Base-by-base conservation (phyloP, 2,329 filamentous ascomycete species). In the Fusarium hostae region DNA sequence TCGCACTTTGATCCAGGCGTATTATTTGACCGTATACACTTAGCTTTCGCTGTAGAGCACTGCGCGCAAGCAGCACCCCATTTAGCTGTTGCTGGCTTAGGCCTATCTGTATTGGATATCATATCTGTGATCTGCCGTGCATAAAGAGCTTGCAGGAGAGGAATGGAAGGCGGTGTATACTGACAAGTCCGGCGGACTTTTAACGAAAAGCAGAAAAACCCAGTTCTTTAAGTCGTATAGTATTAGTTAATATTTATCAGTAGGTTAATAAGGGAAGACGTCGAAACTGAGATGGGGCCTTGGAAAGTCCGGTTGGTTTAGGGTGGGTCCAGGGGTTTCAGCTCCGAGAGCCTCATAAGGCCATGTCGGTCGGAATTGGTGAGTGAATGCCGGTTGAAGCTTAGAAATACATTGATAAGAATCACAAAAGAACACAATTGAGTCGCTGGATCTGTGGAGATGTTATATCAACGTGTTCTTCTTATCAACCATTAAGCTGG, bases 31-130 rank as follows among this genome's bases (percentile, higher is more conserved):
- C 84, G 82, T 47, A 86, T 81, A 66, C 85, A 87, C 67, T 86
- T 86, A 11, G 85, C 84, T 70, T 87, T 87, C 35, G 85, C 84
- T 16, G 81, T 78, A 10, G 85, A 84, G 70, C 85, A 87, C 2
- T 84, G 78, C 9, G 83, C 79, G 54, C 85, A 87, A 2, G 85
- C 85, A 7, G 84, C 84, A 20, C 85, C 85, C 85, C 85, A 87
- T 84, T 81, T 82, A 34, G 81, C 81, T 63, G 80, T 80, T 20
- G 81, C 75, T 34, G 79, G 75, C 72, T 80, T 81, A 26, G 72
- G 77, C 54, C 78, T 64, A 32, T 73, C 71, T 45, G 60, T 26
- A 26, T 37, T 72, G 11, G 66, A 74, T 52, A 72, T 71, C 55
- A 60, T 51, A 50, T 35, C 28, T 16, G 30, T 4, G 55, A 67